Evolutionary conservation across 2,329 filamentous ascomycete genomes (phyloP).

Genomic region (Rutstroemia sydowiana): DNA sequence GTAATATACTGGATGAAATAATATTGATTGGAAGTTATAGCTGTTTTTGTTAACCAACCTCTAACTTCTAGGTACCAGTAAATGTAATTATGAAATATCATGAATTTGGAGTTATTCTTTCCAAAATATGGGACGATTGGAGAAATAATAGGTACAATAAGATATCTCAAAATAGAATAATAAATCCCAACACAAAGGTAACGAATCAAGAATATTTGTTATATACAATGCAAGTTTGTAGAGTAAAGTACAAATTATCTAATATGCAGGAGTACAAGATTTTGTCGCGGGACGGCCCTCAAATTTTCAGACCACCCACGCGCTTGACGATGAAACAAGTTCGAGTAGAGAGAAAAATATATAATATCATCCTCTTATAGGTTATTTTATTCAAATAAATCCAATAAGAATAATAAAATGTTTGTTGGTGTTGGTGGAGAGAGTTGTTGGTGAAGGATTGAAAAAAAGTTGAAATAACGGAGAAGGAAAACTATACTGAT

Average conservation of each 20-base stretch:
- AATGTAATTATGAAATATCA: neutral
- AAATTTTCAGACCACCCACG: neutral
- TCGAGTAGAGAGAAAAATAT: neutral
- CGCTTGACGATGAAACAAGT: neutral
- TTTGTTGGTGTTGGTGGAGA: neutral
- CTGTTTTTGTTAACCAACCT: too few relatives aligned
- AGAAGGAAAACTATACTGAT: neutral
- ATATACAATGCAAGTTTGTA: too few relatives aligned
- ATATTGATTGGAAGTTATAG: slow-evolving; percentile 4
- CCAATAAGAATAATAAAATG: neutral
- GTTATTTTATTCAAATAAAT: neutral
- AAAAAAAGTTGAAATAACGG: neutral
- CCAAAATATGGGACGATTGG: neutral
- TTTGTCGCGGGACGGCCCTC: slow-evolving; percentile 6
- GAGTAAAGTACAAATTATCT: too few relatives aligned
- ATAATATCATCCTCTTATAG: too few relatives aligned
- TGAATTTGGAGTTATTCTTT: neutral
- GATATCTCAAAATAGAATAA: slow-evolving; percentile 5
- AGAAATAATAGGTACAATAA: neutral
- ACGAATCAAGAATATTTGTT: neutral
- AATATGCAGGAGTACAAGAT: neutral
- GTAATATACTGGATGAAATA: neutral
- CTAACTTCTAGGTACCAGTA: too few relatives aligned
- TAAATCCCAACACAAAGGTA: neutral
- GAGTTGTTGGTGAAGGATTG: neutral